Conservation (phyloP, 2,329 filamentous ascomycete species). For the Colletotrichum shisoi region DNA sequence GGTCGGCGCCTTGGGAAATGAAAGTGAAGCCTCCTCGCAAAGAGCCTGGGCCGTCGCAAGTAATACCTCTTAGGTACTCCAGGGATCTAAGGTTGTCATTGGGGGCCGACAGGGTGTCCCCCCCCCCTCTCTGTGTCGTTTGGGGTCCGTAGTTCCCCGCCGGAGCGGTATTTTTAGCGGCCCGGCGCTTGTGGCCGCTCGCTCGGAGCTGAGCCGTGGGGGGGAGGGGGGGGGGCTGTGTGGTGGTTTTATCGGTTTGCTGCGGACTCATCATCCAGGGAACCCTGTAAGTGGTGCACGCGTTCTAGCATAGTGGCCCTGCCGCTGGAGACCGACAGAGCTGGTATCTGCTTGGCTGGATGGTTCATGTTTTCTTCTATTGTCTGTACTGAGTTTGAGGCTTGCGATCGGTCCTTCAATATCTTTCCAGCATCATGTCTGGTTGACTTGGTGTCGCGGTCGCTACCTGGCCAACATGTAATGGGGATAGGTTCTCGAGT, state of each 20-base stretch:
- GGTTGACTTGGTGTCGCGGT: too few relatives aligned
- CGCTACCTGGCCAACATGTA: too few relatives aligned
- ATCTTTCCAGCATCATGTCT: neutral
- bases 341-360: neutral
- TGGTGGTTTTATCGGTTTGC: slow-evolving; percentile 6
- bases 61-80: neutral
- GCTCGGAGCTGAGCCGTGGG: slow-evolving; percentile 33
- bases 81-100: slow-evolving; percentile 7
- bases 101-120: slow-evolving; percentile 22
- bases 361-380: neutral
- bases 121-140: slow-evolving; percentile 9
- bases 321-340: neutral
- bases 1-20: neutral
- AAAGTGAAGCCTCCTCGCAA: slow-evolving; percentile 1
- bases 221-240: too few relatives aligned
- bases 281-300: slow-evolving; percentile 19
- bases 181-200: slow-evolving; percentile 32
- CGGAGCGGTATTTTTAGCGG: slow-evolving; percentile 38
- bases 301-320: neutral
- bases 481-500: neutral
- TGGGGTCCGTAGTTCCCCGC: slow-evolving; percentile 24
- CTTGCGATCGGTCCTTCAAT: neutral
- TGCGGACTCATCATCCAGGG: slow-evolving; percentile 4
- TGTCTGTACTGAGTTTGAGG: neutral
- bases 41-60: slow-evolving; percentile 6